Conservation (phyloP, 1,284 basidiomycete species). For the Pyrrhoderma noxium region DNA sequence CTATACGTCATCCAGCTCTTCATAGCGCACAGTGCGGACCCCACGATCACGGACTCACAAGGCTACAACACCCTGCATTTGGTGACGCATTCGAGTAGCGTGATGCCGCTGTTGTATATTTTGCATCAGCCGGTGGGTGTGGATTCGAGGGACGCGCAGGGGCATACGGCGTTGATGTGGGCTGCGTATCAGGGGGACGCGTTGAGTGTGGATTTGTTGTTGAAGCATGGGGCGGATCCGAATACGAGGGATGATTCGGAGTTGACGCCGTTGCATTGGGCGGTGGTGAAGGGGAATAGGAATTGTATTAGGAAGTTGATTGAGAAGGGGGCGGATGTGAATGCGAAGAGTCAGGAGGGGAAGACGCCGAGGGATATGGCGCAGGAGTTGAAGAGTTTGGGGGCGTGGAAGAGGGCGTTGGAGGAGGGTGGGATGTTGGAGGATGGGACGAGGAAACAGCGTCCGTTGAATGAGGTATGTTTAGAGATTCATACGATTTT, state of each 20-base stretch:
- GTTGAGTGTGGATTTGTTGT: constrained; percentile 84
- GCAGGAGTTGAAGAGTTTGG: constrained; percentile 82
- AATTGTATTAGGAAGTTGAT: constrained; percentile 80
- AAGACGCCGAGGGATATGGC: constrained; percentile 95
- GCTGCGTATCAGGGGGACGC: constrained; percentile 98
- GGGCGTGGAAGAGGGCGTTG: constrained; percentile 82
- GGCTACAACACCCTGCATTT: constrained; percentile 96
- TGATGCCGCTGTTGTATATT: constrained; percentile 92
- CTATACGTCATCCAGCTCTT: constrained; percentile 92
- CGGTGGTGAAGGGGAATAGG: constrained; percentile 92
- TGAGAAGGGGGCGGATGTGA: constrained; percentile 79
- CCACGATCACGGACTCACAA: constrained; percentile 85
- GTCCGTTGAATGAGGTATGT: constrained; percentile 65
- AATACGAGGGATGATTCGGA: constrained; percentile 75
- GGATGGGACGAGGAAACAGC: constrained; percentile 62
- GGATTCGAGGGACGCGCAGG: constrained; percentile 83
- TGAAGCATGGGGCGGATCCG: constrained; percentile 82
- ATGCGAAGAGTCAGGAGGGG: constrained; percentile 75
- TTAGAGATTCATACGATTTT: not conserved
- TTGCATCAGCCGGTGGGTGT: constrained; percentile 87
- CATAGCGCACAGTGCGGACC: constrained; percentile 85
- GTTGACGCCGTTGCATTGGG: constrained; percentile 94
- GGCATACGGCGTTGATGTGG: constrained; percentile 98
- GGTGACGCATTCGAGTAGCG: constrained; percentile 87
- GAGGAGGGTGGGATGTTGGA: constrained; percentile 80